phyloP scores from a whole-genome alignment of 2,329 filamentous ascomycete species.

The Cercospora nicotianae region DNA sequence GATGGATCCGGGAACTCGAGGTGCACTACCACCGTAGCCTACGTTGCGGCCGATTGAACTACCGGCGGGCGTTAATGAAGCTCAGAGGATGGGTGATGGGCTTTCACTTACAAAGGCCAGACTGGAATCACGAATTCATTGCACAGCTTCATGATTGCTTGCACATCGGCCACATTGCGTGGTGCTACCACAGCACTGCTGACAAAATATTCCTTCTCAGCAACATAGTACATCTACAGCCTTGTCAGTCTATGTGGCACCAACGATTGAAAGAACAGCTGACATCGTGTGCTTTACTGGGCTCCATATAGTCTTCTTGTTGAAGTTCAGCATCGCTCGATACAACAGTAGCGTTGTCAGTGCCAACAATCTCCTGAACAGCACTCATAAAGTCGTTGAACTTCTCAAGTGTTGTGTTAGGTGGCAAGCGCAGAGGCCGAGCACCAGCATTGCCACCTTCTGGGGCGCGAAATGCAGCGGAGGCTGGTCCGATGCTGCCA shows the following conservation, averaged over 20 bases:
- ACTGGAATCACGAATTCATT: conserved; percentile 51
- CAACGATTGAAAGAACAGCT: conserved; percentile 26
- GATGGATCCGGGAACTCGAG: conserved; percentile 53
- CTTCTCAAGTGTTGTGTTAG: conserved; percentile 18
- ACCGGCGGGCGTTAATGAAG: neutral
- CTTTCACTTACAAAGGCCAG: conserved; percentile 44
- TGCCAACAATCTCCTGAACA: conserved; percentile 17
- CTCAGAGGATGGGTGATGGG: neutral
- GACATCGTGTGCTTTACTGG: conserved; percentile 27
- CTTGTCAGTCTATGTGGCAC: neutral
- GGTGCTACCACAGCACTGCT: conserved; percentile 46
- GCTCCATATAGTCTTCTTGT: conserved; percentile 25
- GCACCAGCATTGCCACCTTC: conserved; percentile 12
- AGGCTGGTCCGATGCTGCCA: conserved; percentile 8
- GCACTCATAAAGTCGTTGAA: conserved; percentile 21
- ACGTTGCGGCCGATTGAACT: conserved; percentile 51
- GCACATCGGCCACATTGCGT: conserved; percentile 46
- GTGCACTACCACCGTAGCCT: conserved; percentile 58
- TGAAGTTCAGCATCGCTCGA: conserved; percentile 34
- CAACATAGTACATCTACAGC: conserved; percentile 34
- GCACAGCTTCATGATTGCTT: conserved; percentile 48
- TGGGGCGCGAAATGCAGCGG: conserved; percentile 17
- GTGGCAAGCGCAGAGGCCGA: conserved; percentile 19
- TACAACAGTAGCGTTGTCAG: conserved; percentile 26
- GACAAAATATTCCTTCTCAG: conserved; percentile 48